Evolutionary conservation across 148 eudicot species (phyloP).

Genomic region (Rhododendron ferrugineum): DNA sequence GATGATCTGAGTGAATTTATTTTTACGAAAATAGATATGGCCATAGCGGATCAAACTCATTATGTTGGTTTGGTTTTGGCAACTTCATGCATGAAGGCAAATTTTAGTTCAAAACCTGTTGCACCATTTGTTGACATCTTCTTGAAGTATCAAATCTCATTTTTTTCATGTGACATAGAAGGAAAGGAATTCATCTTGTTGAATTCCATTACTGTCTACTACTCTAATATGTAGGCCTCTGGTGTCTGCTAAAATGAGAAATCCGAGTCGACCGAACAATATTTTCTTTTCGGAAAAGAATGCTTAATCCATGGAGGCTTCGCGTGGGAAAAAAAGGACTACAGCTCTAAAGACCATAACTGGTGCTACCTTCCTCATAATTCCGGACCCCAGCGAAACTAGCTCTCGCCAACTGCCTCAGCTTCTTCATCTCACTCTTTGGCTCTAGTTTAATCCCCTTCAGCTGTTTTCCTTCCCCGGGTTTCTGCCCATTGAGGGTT

Average conservation of each 20-base stretch:
- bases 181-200: background rate
- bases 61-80: background rate
- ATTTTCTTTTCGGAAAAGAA: no score
- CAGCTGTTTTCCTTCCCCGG: constrained; percentile 3
- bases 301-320: background rate
- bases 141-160: background rate
- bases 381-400: constrained; percentile 1
- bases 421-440: constrained; percentile 16
- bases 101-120: background rate
- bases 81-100: background rate
- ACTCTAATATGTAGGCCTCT: background rate
- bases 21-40: no score
- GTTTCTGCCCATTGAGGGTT: background rate
- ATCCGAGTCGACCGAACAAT: background rate
- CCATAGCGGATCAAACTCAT: no score
- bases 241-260: background rate
- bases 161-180: background rate
- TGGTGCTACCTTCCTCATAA: constrained; percentile 20
- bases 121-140: background rate
- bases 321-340: background rate
- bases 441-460: constrained; percentile 8
- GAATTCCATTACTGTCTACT: no score
- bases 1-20: no score
- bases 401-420: constrained; percentile 18
- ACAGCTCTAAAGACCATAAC: background rate